A percentile compares a stretch with the other conserved stretches of the same genome.
Evolutionary conservation across 139 green algal species (phyloP).

Genomic region (Volvox reticuliferus): DNA sequence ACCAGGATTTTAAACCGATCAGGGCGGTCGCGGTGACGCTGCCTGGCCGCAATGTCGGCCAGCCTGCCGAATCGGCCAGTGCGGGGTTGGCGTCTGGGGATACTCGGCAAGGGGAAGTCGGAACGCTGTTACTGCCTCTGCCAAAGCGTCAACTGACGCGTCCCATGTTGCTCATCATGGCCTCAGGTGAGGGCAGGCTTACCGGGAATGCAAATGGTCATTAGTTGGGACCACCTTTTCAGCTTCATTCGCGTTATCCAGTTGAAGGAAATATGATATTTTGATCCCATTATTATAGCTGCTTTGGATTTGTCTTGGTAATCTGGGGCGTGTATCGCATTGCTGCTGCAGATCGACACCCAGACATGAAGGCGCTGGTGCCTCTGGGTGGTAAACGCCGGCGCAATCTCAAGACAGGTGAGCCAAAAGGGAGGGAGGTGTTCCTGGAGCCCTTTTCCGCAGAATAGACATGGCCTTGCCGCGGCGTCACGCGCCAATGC

Average conservation of each 20-base stretch:
- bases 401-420: neutral
- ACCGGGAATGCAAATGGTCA: no score
- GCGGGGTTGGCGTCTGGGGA: neutral
- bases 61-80: neutral
- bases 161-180: slow-evolving; percentile 11
- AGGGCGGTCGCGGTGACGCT: neutral
- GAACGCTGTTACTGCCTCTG: slow-evolving; percentile 19
- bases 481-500: neutral
- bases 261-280: no score
- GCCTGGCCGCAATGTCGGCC: neutral
- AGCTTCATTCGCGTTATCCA: no score
- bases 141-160: neutral
- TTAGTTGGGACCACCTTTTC: no score
- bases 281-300: no score
- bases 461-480: neutral
- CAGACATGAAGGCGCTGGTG: neutral
- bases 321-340: no score
- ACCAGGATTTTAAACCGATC: slow-evolving; percentile 39
- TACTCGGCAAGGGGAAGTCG: neutral
- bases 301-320: no score
- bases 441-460: neutral
- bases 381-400: neutral
- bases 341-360: neutral
- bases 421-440: neutral
- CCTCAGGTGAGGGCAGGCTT: neutral